These are phyloP conservation scores for Plasmodium adleri DNA, from an alignment of 169 alveolate genomes.

Conservation along the genomic window DNA sequence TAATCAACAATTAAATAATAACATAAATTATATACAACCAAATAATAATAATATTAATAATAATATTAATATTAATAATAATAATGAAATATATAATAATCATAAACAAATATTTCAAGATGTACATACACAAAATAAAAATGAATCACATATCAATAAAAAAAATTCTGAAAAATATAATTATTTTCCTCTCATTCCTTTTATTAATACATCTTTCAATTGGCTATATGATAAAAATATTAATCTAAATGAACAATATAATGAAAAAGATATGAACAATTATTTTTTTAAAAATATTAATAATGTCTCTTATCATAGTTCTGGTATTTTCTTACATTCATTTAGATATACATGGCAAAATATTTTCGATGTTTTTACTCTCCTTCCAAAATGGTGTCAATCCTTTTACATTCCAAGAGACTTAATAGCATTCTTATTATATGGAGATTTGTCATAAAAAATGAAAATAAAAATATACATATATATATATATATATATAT, in stretches of 20 bases:
- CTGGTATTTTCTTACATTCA: slow-evolving; percentile 86
- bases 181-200: slow-evolving; percentile 70
- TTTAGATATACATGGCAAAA: slow-evolving; percentile 82
- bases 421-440: slow-evolving; percentile 14
- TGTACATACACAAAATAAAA: background rate
- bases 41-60: too few species aligned
- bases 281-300: slow-evolving; percentile 61
- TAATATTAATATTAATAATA: background rate
- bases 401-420: slow-evolving; percentile 32
- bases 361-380: slow-evolving; percentile 72
- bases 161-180: slow-evolving; percentile 25
- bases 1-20: slow-evolving; percentile 47
- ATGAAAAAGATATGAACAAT: slow-evolving; percentile 39
- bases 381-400: slow-evolving; percentile 70
- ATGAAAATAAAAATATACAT: too few species aligned
- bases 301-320: slow-evolving; percentile 71
- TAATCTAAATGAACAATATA: slow-evolving; percentile 20
- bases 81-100: slow-evolving; percentile 9
- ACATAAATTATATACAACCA: too few species aligned
- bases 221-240: slow-evolving; percentile 74
- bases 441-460: slow-evolving; percentile 31
- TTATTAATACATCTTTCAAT: slow-evolving; percentile 60
- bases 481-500: too few species aligned
- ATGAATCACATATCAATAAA: background rate
- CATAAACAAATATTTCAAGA: slow-evolving; percentile 19